A percentile compares a stretch with the other conserved stretches of the same genome.
Evolutionary conservation across 306 rosid genomes (phyloP).

Genomic region (Acacia confusa): DNA sequence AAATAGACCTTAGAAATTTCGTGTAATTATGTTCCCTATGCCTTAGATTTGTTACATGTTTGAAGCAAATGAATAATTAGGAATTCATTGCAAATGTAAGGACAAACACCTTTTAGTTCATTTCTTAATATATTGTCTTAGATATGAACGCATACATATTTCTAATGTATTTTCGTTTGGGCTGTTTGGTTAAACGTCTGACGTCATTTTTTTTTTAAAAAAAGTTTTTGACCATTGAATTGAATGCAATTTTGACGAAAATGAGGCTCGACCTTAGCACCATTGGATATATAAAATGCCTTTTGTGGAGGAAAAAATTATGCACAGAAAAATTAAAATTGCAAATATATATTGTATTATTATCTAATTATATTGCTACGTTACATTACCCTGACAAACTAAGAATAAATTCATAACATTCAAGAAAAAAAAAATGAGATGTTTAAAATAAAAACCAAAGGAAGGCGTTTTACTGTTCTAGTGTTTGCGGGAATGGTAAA

Average conservation of each 20-base stretch:
- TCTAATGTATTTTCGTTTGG: background rate
- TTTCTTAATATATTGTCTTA: background rate
- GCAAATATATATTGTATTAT: background rate
- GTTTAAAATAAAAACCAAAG: background rate
- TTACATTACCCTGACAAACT: too few relatives aligned
- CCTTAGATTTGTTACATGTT: too few relatives aligned
- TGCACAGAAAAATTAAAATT: too few relatives aligned
- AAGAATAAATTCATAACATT: background rate
- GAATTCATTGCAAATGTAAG: background rate
- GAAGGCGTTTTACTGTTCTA: too few relatives aligned
- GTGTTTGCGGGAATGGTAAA: too few relatives aligned
- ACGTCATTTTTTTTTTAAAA: background rate
- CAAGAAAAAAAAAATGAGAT: too few relatives aligned
- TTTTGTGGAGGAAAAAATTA: background rate
- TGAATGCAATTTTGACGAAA: background rate
- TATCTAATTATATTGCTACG: too few relatives aligned
- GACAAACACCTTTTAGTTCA: background rate
- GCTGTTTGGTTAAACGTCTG: background rate
- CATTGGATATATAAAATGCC: background rate
- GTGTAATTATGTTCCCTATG: too few relatives aligned
- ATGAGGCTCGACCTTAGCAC: background rate
- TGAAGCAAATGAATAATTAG: background rate
- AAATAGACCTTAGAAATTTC: too few relatives aligned
- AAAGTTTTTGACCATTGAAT: background rate
- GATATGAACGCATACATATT: background rate